Percentiles rank a stretch among this genome's conserved stretches.
These are phyloP conservation scores for Boletus smithii DNA, from an alignment of 1,284 basidiomycete genomes.

Conservation along the genomic window DNA sequence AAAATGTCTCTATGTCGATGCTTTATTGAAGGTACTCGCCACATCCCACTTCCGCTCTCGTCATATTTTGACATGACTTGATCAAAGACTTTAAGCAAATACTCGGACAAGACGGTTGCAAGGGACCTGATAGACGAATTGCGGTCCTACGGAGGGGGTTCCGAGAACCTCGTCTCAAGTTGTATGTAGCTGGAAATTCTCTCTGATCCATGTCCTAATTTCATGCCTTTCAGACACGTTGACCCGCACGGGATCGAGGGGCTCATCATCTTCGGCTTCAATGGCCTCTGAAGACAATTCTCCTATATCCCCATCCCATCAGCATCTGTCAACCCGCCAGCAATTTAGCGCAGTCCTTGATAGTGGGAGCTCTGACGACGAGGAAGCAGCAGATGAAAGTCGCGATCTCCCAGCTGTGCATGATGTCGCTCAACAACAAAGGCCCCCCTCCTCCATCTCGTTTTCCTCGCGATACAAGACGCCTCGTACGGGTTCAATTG, in stretches of 20 bases:
- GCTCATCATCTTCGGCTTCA: constrained; percentile 61
- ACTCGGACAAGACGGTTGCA: constrained; percentile 79
- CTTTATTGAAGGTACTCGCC: constrained; percentile 69
- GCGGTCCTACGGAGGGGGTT: constrained; percentile 73
- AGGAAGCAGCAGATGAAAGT: constrained; percentile 48
- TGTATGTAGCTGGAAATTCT: constrained; percentile 44
- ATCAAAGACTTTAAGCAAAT: constrained; percentile 72
- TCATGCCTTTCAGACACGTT: constrained; percentile 18
- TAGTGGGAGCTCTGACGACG: constrained; percentile 34
- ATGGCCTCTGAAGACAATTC: constrained; percentile 45
- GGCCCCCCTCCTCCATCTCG: constrained; percentile 60
- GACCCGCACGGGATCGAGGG: constrained; percentile 38
- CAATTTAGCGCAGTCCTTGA: not conserved
- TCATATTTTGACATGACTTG: not conserved
- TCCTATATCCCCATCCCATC: constrained; percentile 26
- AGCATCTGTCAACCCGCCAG: constrained; percentile 13
- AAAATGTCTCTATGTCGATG: constrained; percentile 88
- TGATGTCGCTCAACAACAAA: constrained; percentile 41
- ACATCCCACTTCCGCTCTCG: not conserved
- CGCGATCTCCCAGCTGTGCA: constrained; percentile 42
- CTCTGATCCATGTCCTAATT: not conserved
- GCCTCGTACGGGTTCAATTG: constrained; percentile 61
- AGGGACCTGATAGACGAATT: constrained; percentile 77
- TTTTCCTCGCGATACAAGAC: constrained; percentile 74
- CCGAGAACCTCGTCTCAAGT: constrained; percentile 66